Evolutionary conservation across 495 filamentous ascomycete genomes (phyloP).

Genomic region (Parathielavia appendiculata): DNA sequence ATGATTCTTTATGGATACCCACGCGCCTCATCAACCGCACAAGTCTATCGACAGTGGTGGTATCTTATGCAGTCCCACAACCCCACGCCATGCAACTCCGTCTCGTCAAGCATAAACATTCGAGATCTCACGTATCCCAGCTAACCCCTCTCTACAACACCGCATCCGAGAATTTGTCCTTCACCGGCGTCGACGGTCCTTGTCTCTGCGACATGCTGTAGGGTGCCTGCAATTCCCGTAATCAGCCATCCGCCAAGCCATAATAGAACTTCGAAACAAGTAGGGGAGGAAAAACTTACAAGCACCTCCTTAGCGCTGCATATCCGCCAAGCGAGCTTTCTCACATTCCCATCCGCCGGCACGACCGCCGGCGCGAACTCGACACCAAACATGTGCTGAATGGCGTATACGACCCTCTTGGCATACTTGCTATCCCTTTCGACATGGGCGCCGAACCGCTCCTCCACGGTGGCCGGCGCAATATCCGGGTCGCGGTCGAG

Average conservation of each 20-base stretch:
- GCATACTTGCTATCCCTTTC: slow-evolving; percentile 85
- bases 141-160: slow-evolving; percentile 10
- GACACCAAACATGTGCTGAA: slow-evolving; percentile 96
- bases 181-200: slow-evolving; percentile 50
- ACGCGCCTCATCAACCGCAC: background rate
- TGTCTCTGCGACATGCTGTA: slow-evolving; percentile 60
- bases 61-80: slow-evolving; percentile 5
- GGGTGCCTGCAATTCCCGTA: slow-evolving; percentile 45
- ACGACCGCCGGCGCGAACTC: slow-evolving; percentile 94
- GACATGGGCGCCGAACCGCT: slow-evolving; percentile 75
- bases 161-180: slow-evolving; percentile 34
- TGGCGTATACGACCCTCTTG: slow-evolving; percentile 83
- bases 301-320: slow-evolving; percentile 92
- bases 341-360: slow-evolving; percentile 84
- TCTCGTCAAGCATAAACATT: background rate
- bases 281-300: slow-evolving; percentile 50
- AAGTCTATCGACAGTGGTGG: slow-evolving; percentile 8
- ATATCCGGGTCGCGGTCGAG: slow-evolving; percentile 90
- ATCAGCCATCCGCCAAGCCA: slow-evolving; percentile 11
- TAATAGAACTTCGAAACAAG: background rate
- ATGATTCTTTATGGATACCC: background rate
- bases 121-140: background rate
- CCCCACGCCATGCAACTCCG: background rate
- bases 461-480: slow-evolving; percentile 72
- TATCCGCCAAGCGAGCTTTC: slow-evolving; percentile 89